Percentiles rank a stretch among this genome's conserved stretches.
These are phyloP conservation scores for Picea engelmannii DNA, from an alignment of 83 land plant species.

Conservation along the genomic window DNA sequence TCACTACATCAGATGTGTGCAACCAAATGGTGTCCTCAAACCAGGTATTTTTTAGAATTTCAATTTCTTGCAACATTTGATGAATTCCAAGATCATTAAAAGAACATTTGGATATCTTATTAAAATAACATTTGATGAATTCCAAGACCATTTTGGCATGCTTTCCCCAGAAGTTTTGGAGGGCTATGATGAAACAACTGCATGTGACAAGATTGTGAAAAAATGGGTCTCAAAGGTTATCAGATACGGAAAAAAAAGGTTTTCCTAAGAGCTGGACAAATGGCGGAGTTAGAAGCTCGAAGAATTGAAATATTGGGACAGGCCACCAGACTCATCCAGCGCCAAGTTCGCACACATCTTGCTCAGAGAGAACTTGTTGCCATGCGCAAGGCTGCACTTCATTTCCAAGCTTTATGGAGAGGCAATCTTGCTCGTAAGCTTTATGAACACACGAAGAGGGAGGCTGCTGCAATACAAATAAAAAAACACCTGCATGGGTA, in stretches of 20 bases:
- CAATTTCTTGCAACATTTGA: conserved; percentile 49
- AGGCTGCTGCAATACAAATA: conserved; percentile 61
- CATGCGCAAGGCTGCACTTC: conserved; percentile 56
- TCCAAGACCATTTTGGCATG: no score
- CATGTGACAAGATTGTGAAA: not conserved
- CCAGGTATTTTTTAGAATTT: conserved; percentile 80
- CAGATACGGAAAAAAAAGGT: not conserved
- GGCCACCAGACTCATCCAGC: no score
- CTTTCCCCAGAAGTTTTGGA: conserved; percentile 24
- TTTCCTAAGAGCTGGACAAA: not conserved
- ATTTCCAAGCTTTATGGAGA: conserved; percentile 77
- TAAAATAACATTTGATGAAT: no score
- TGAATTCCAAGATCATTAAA: not conserved
- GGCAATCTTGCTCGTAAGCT: conserved; percentile 68
- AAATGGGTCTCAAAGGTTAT: not conserved
- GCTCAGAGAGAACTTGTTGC: conserved; percentile 62
- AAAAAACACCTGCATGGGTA: conserved; percentile 59
- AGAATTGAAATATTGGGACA: not conserved
- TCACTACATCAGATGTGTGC: conserved; percentile 86
- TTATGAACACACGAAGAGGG: conserved; percentile 56
- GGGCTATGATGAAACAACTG: not conserved
- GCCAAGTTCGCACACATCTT: conserved; percentile 8
- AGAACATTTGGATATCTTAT: no score
- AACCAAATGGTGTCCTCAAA: conserved; percentile 71
- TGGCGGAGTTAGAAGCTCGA: no score